Conservation (phyloP, 495 filamentous ascomycete genomes). For the Aspergillus biplanus region DNA sequence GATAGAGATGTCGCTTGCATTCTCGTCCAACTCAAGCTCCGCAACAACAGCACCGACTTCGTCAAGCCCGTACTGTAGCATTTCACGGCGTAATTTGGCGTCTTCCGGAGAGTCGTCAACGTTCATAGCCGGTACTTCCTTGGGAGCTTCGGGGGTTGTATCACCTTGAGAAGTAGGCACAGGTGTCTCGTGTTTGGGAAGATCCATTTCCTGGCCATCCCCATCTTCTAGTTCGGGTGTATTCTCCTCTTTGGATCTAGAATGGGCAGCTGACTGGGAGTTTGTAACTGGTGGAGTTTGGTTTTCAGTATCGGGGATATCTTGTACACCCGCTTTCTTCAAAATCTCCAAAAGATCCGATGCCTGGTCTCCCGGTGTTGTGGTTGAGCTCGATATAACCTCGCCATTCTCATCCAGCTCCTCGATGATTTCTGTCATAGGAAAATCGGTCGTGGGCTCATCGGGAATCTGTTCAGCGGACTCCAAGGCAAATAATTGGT, state of each 20-base stretch:
- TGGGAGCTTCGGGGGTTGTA: slow-evolving; percentile 23
- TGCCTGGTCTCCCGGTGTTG: slow-evolving; percentile 62
- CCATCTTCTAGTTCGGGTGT: background rate
- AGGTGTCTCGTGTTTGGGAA: background rate
- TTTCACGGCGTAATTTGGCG: slow-evolving; percentile 78
- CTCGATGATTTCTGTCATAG: slow-evolving; percentile 85
- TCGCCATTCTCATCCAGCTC: slow-evolving; percentile 92
- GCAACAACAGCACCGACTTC: slow-evolving; percentile 91
- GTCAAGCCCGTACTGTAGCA: slow-evolving; percentile 85
- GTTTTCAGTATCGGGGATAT: slow-evolving; percentile 41
- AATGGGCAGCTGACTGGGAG: background rate
- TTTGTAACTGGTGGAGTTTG: slow-evolving; percentile 6
- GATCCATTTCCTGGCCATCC: background rate
- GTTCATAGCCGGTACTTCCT: slow-evolving; percentile 37
- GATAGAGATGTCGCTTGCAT: slow-evolving; percentile 58
- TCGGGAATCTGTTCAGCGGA: slow-evolving; percentile 28
- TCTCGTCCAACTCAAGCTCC: slow-evolving; percentile 85
- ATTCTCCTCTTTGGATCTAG: slow-evolving; percentile 7
- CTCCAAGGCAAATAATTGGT: slow-evolving; percentile 61
- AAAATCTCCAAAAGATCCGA: slow-evolving; percentile 67
- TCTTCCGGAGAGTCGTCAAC: slow-evolving; percentile 78
- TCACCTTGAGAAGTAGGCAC: slow-evolving; percentile 7
- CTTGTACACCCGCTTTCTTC: slow-evolving; percentile 68
- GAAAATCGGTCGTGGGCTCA: slow-evolving; percentile 49
- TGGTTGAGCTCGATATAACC: slow-evolving; percentile 66